Percentiles rank a stretch among this genome's conserved stretches.
phyloP scores from a whole-genome alignment of 1,139 yeast species.

The Petasospora fabianii region DNA sequence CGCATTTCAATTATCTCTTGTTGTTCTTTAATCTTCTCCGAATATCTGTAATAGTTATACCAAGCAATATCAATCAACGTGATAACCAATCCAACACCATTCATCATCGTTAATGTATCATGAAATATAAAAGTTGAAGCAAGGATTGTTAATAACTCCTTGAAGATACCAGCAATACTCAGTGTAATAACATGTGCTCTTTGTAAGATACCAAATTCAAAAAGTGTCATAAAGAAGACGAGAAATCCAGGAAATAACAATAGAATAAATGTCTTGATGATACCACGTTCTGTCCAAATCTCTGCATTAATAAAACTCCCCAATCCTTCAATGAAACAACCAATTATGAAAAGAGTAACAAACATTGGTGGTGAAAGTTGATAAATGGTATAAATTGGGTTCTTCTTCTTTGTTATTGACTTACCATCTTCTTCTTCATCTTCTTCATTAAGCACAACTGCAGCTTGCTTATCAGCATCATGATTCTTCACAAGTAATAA shows the following conservation, averaged over 20 bases:
- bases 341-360: slow-evolving; percentile 53
- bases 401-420: slow-evolving; percentile 32
- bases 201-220: slow-evolving; percentile 80
- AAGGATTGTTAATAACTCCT: slow-evolving; percentile 79
- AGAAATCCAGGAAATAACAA: slow-evolving; percentile 77
- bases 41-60: slow-evolving; percentile 67
- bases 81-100: slow-evolving; percentile 71
- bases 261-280: slow-evolving; percentile 49
- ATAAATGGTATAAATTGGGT: slow-evolving; percentile 80
- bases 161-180: slow-evolving; percentile 88
- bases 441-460: background rate
- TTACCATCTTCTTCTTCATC: background rate
- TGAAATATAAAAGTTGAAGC: slow-evolving; percentile 70
- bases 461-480: slow-evolving; percentile 25
- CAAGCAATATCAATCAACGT: slow-evolving; percentile 75
- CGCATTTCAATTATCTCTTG: slow-evolving; percentile 6
- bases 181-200: slow-evolving; percentile 83
- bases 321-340: slow-evolving; percentile 66
- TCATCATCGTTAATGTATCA: slow-evolving; percentile 63
- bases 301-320: slow-evolving; percentile 45
- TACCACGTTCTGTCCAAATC: slow-evolving; percentile 62
- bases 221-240: slow-evolving; percentile 86
- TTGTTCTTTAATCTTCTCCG: slow-evolving; percentile 26
- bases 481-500: slow-evolving; percentile 62
- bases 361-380: slow-evolving; percentile 86